phyloP scores from a whole-genome alignment of 768 basidiomycete species.

The Pleurotus tuber-regium region DNA sequence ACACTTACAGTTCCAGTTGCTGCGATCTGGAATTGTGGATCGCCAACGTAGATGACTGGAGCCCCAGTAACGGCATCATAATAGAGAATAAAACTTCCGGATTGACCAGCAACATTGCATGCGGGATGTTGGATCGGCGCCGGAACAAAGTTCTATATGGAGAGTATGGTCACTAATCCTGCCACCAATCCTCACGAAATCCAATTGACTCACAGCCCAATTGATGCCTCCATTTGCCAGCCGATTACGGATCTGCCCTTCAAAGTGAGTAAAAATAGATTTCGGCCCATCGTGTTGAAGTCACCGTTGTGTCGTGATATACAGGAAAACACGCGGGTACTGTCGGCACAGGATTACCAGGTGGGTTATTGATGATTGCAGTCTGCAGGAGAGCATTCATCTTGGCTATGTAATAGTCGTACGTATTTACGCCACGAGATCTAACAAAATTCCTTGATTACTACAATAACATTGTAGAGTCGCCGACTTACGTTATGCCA shows the following conservation, averaged over 20 bases:
- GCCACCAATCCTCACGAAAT: too few relatives aligned
- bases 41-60: not conserved
- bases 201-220: not conserved
- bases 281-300: not conserved
- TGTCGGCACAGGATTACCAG: not conserved
- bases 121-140: not conserved
- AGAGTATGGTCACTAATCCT: too few relatives aligned
- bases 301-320: not conserved
- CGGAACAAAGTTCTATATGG: not conserved
- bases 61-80: not conserved
- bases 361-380: not conserved
- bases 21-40: not conserved
- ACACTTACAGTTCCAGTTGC: not conserved
- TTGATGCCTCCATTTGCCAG: not conserved
- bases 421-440: not conserved
- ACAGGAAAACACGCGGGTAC: slow-evolving; percentile 4
- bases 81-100: not conserved
- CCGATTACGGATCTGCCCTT: not conserved
- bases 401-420: not conserved
- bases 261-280: not conserved
- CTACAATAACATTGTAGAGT: too few relatives aligned
- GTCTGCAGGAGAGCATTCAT: not conserved
- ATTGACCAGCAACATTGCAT: not conserved
- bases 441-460: not conserved
- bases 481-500: not conserved